A percentile compares a stretch with the other conserved stretches of the same genome.
Evolutionary conservation across 495 filamentous ascomycete genomes (phyloP).

Genomic region (Thozetella sp.): DNA sequence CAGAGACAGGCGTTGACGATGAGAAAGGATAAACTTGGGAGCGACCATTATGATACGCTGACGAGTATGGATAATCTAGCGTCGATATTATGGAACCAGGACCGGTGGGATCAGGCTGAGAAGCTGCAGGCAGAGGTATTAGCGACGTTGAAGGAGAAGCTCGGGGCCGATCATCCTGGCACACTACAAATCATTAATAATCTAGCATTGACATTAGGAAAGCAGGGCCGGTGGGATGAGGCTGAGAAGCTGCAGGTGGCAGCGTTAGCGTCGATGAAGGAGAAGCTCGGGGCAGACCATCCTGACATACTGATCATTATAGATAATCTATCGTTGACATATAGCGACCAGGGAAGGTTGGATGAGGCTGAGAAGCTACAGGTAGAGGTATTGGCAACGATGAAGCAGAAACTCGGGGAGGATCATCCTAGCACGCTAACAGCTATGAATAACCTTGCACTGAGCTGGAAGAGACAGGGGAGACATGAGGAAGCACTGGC

Average conservation of each 20-base stretch:
- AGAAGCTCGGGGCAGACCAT: slow-evolving; percentile 34
- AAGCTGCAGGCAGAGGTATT: slow-evolving; percentile 29
- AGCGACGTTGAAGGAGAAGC: slow-evolving; percentile 19
- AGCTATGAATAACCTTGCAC: slow-evolving; percentile 38
- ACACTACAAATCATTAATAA: slow-evolving; percentile 41
- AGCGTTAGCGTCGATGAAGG: slow-evolving; percentile 25
- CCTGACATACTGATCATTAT: slow-evolving; percentile 38
- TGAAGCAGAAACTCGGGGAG: slow-evolving; percentile 25
- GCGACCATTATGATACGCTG: slow-evolving; percentile 36
- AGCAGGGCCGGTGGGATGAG: slow-evolving; percentile 32
- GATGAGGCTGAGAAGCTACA: slow-evolving; percentile 30
- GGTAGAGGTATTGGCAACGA: slow-evolving; percentile 25
- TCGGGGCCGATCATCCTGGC: slow-evolving; percentile 37
- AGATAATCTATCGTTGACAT: slow-evolving; percentile 30
- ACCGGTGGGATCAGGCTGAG: slow-evolving; percentile 34
- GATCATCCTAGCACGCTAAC: slow-evolving; percentile 40
- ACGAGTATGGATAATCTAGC: slow-evolving; percentile 39
- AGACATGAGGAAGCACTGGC: background rate
- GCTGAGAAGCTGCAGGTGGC: slow-evolving; percentile 30
- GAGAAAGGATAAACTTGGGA: slow-evolving; percentile 24
- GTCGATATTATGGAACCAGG: slow-evolving; percentile 26
- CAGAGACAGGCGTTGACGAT: slow-evolving; percentile 23
- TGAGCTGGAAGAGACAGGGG: background rate
- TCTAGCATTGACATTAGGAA: slow-evolving; percentile 28
- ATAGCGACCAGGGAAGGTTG: too few species aligned